Conservation (phyloP, 2,329 filamentous ascomycete species). For the Fusarium oxysporum region DNA sequence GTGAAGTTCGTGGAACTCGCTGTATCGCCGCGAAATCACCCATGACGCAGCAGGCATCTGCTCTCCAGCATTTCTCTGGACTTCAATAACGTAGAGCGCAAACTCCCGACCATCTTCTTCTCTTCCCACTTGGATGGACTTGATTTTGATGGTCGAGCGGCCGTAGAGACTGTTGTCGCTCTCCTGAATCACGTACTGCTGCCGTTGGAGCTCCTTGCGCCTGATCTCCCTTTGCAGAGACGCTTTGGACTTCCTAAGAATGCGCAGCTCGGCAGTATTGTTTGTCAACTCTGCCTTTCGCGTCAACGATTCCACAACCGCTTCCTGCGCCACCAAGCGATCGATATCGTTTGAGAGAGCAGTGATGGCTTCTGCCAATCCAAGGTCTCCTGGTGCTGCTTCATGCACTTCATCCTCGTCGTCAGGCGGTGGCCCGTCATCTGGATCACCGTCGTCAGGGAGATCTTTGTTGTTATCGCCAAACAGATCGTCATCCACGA, state of each 20-base stretch:
- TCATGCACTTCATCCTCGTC: conserved; percentile 88
- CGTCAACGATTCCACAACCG: conserved; percentile 89
- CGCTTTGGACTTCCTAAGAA: conserved; percentile 91
- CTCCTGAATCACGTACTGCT: conserved; percentile 97
- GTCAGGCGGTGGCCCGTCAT: conserved; percentile 66
- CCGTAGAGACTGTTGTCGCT: conserved; percentile 98
- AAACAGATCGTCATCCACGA: conserved; percentile 93
- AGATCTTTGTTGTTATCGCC: conserved; percentile 87
- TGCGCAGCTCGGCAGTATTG: conserved; percentile 92
- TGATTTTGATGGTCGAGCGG: conserved; percentile 88
- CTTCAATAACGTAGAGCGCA: conserved; percentile 92
- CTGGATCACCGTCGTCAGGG: conserved; percentile 83
- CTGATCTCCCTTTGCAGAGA: conserved; percentile 93
- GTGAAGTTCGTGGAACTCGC: conserved; percentile 95
- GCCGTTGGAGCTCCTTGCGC: conserved; percentile 92
- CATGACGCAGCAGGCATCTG: conserved; percentile 97
- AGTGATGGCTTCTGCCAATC: conserved; percentile 91
- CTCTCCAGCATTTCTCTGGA: conserved; percentile 88
- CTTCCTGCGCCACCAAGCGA: conserved; percentile 86
- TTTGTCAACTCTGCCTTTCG: conserved; percentile 97
- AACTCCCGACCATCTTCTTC: conserved; percentile 95
- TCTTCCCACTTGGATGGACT: conserved; percentile 89
- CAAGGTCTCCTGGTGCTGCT: conserved; percentile 93
- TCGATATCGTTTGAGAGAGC: conserved; percentile 91
- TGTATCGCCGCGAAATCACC: conserved; percentile 92